Percentiles rank a stretch among this genome's conserved stretches.
Evolutionary conservation across 768 basidiomycete species (phyloP).

Genomic region (Cytidiella melzeri): DNA sequence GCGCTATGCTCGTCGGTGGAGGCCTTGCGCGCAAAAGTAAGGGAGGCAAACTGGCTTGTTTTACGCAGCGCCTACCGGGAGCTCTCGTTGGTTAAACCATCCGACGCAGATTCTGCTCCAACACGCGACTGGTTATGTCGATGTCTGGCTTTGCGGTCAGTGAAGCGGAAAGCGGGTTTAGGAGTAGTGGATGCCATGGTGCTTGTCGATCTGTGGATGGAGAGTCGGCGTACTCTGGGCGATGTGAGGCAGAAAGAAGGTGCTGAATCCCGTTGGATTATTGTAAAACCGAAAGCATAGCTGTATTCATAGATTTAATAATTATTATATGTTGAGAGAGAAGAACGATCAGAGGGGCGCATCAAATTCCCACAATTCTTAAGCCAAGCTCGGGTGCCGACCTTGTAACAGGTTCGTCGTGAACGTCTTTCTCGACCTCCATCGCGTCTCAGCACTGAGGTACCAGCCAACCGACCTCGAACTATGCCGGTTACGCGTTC

Average conservation of each 20-base stretch:
- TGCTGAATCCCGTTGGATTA: conserved; percentile 50
- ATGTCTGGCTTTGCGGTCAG: conserved; percentile 15
- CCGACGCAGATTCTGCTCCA: conserved; percentile 17
- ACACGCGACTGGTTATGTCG: conserved; percentile 34
- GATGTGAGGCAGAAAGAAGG: conserved; percentile 55
- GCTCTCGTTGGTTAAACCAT: conserved; percentile 35
- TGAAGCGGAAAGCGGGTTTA: conserved; percentile 9
- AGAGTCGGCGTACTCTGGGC: conserved; percentile 33
- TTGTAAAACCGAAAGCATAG: conserved; percentile 38
- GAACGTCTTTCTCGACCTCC: neutral
- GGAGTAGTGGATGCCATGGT: conserved; percentile 14
- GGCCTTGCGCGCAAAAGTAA: conserved; percentile 42
- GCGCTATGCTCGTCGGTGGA: conserved; percentile 43
- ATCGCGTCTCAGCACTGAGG: neutral
- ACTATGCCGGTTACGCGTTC: neutral
- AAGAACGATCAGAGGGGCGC: too few species aligned
- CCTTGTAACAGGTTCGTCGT: neutral
- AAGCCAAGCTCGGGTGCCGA: neutral
- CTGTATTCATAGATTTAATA: too few species aligned
- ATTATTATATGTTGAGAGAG: too few species aligned
- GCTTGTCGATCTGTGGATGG: conserved; percentile 48
- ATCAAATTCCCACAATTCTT: neutral
- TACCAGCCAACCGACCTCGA: neutral
- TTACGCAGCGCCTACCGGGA: conserved; percentile 63
- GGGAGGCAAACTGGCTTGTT: conserved; percentile 52